Evolutionary conservation across 2,329 filamentous ascomycete genomes (phyloP).

Genomic region (Ceratocystis variospora): DNA sequence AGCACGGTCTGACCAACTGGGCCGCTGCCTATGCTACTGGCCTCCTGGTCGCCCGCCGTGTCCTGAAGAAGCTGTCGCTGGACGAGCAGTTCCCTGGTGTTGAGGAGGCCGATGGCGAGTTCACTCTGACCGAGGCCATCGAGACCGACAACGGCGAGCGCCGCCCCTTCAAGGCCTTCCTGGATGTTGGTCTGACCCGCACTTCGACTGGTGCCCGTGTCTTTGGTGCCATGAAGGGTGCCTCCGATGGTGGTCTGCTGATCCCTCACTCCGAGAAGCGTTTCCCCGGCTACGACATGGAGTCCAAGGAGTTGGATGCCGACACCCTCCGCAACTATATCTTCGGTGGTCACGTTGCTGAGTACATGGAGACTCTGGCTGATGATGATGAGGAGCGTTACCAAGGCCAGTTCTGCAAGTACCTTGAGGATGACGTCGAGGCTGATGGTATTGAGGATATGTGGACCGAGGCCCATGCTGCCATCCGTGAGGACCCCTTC

Average conservation of each 20-base stretch:
- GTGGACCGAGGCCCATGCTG: slow-evolving; percentile 86
- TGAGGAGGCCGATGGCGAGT: slow-evolving; percentile 94
- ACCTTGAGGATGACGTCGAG: slow-evolving; percentile 94
- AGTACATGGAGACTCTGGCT: slow-evolving; percentile 99
- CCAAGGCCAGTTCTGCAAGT: slow-evolving; percentile 95
- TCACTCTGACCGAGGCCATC: slow-evolving; percentile 82
- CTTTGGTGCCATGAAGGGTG: slow-evolving; percentile 99
- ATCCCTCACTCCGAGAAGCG: slow-evolving; percentile 98
- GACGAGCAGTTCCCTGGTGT: slow-evolving; percentile 90
- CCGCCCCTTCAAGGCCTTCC: slow-evolving; percentile 98
- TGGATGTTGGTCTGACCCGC: slow-evolving; percentile 92
- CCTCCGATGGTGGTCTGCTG: slow-evolving; percentile 92
- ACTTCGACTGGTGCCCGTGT: slow-evolving; percentile 97
- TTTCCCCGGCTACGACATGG: slow-evolving; percentile 97
- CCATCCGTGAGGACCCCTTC: slow-evolving; percentile 95
- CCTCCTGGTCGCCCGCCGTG: slow-evolving; percentile 91
- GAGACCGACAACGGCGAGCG: slow-evolving; percentile 85
- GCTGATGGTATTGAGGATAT: slow-evolving; percentile 94
- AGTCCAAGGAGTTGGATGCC: slow-evolving; percentile 93
- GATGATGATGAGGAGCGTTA: slow-evolving; percentile 99
- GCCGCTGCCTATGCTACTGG: slow-evolving; percentile 92
- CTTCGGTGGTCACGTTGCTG: slow-evolving; percentile 91
- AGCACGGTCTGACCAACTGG: slow-evolving; percentile 99
- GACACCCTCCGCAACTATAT: slow-evolving; percentile 99
- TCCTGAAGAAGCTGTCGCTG: slow-evolving; percentile 90